Evolutionary conservation across 2,329 filamentous ascomycete species (phyloP).

Genomic region (Pleurostoma richardsiae): DNA sequence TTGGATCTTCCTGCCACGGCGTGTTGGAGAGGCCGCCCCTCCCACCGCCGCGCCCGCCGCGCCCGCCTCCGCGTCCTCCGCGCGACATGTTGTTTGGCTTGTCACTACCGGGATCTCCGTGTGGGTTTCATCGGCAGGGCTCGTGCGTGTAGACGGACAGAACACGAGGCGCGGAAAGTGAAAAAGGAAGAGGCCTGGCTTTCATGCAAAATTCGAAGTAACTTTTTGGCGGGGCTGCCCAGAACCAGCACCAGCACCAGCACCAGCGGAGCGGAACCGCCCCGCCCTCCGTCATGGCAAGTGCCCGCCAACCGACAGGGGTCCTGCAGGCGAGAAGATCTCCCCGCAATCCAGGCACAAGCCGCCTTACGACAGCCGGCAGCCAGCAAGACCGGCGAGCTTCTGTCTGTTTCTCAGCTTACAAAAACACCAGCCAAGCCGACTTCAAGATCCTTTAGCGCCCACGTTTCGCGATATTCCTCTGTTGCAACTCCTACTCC

Average conservation of each 20-base stretch:
- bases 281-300: no score
- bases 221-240: slow-evolving; percentile 2
- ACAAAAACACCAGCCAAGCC: neutral
- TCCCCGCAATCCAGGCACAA: neutral
- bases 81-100: slow-evolving; percentile 36
- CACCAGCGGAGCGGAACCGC: no score
- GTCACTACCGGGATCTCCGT: no score
- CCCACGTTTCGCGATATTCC: no score
- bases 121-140: no score
- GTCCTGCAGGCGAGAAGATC: neutral
- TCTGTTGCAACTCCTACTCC: no score
- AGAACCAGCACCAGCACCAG: no score
- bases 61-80: slow-evolving; percentile 45
- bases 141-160: no score
- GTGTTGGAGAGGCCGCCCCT: slow-evolving; percentile 39
- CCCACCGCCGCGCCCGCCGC: slow-evolving; percentile 45
- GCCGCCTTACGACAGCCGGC: neutral
- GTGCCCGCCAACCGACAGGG: no score
- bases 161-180: no score
- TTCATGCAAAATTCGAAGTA: neutral
- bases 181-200: no score
- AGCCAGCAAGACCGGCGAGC: neutral
- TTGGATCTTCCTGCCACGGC: slow-evolving; percentile 51
- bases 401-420: neutral
- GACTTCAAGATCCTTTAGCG: no score